These are phyloP conservation scores for Fusarium lyarnte DNA, from an alignment of 2,329 filamentous ascomycete genomes.

Conservation along the genomic window DNA sequence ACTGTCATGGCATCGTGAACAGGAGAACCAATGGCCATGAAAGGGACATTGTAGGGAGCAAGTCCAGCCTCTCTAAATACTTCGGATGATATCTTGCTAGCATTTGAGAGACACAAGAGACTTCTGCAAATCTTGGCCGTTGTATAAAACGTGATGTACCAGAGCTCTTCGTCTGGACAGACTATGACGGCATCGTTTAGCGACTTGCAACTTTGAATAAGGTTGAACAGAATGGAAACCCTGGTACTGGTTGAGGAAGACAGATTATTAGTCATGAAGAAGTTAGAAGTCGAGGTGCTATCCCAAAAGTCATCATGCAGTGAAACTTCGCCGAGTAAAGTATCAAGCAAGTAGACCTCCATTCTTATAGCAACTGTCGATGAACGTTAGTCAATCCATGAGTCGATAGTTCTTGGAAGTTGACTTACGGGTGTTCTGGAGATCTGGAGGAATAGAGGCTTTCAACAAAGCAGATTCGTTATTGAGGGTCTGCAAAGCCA, in stretches of 20 bases:
- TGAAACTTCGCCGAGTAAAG: conserved; percentile 4
- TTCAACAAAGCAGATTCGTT: conserved; percentile 2
- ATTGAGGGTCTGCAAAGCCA: conserved; percentile 4
- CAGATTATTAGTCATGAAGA: not conserved
- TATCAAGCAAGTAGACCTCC: conserved; percentile 4
- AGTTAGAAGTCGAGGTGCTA: not conserved
- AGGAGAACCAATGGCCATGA: not conserved
- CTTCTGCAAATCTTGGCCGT: conserved; percentile 14
- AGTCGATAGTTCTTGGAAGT: fast-evolving
- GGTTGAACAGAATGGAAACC: not conserved
- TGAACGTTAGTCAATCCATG: fast-evolving
- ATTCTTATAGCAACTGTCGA: conserved; percentile 1
- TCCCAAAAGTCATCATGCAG: conserved; percentile 18
- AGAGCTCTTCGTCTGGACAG: not conserved
- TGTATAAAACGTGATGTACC: conserved; percentile 17
- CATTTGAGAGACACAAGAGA: conserved; percentile 7
- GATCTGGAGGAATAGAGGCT: not conserved
- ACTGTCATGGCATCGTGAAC: not conserved
- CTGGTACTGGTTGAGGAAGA: not conserved
- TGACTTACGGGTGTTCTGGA: not conserved
- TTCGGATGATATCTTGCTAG: not conserved
- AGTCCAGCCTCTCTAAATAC: not conserved
- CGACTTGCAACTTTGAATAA: not conserved
- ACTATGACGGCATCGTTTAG: not conserved
- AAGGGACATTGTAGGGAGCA: not conserved